A percentile compares a stretch with the other conserved stretches of the same genome.
Evolutionary conservation across 441 rosid species (phyloP).

Genomic region (Eugenia klotzschiana): DNA sequence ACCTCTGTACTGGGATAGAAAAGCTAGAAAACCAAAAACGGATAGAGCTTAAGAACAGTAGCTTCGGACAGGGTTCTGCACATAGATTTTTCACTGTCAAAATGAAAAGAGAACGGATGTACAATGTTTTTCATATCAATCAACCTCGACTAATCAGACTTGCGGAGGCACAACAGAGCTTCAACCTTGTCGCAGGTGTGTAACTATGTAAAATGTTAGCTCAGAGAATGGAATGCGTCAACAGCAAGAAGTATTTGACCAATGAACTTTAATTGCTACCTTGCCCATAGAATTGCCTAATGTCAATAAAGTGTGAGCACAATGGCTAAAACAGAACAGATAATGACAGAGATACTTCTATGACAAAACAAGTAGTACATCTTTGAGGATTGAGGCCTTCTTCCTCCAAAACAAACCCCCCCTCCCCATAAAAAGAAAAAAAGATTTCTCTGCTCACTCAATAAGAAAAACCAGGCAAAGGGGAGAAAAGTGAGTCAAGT

Average conservation of each 20-base stretch:
- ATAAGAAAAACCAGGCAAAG: not conserved
- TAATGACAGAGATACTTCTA: not conserved
- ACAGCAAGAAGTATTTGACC: not conserved
- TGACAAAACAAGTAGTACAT: not conserved
- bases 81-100: not conserved
- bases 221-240: not conserved
- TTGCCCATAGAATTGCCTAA: not conserved
- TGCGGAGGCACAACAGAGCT: not conserved
- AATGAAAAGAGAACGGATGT: not conserved
- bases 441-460: not conserved
- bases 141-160: not conserved
- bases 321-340: not conserved
- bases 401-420: not conserved
- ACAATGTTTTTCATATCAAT: not conserved
- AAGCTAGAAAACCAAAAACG: not conserved
- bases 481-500: not conserved
- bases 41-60: not conserved
- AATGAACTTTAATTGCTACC: not conserved
- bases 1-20: not conserved
- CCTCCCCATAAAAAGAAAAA: not conserved
- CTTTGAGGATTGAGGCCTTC: not conserved
- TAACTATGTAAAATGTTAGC: not conserved
- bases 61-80: not conserved
- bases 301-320: not conserved
- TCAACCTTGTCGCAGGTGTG: not conserved